Percentiles rank a stretch among this genome's conserved stretches.
phyloP scores from a whole-genome alignment of 2,329 filamentous ascomycete genomes.

The Tolypocladium sp. region DNA sequence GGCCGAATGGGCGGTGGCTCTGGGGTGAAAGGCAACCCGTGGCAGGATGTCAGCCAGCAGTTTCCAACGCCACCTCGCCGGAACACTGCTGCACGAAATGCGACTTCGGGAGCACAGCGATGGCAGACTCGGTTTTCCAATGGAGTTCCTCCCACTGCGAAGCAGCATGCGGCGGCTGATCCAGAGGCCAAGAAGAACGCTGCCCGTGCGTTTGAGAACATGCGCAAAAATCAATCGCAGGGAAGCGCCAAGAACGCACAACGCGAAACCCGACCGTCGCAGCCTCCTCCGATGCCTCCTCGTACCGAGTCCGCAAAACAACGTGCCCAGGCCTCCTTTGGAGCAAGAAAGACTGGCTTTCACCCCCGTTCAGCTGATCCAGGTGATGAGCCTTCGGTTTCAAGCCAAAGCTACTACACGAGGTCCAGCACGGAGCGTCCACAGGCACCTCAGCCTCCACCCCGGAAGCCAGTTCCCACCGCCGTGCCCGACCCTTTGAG shows the following conservation, averaged over 20 bases:
- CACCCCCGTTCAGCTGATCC: constrained; percentile 36
- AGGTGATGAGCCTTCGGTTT: constrained; percentile 43
- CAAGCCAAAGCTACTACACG: constrained; percentile 40
- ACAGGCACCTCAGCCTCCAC: constrained; percentile 6
- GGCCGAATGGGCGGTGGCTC: constrained; percentile 38
- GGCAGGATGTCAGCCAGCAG: constrained; percentile 37
- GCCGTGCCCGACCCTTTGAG: constrained; percentile 37
- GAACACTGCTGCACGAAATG: constrained; percentile 17
- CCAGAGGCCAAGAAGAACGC: constrained; percentile 30
- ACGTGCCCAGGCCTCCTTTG: constrained; percentile 47
- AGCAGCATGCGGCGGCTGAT: constrained; percentile 23
- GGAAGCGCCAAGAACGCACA: constrained; percentile 15
- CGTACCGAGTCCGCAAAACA: constrained; percentile 43
- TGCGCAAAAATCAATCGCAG: constrained; percentile 27
- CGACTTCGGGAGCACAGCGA: constrained; percentile 32
- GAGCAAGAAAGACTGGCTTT: constrained; percentile 38
- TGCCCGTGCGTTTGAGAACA: constrained; percentile 32
- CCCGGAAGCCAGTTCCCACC: constrained; percentile 5
- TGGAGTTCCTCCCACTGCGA: constrained; percentile 32
- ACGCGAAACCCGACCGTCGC: constrained; percentile 15
- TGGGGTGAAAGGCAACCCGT: constrained; percentile 49
- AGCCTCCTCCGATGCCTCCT: constrained; percentile 19
- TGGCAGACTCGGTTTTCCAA: constrained; percentile 33
- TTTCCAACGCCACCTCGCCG: constrained; percentile 42
- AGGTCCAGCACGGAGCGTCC: constrained; percentile 17